Evolutionary conservation across 768 basidiomycete species (phyloP).

Genomic region (Saitozyma sp.): DNA sequence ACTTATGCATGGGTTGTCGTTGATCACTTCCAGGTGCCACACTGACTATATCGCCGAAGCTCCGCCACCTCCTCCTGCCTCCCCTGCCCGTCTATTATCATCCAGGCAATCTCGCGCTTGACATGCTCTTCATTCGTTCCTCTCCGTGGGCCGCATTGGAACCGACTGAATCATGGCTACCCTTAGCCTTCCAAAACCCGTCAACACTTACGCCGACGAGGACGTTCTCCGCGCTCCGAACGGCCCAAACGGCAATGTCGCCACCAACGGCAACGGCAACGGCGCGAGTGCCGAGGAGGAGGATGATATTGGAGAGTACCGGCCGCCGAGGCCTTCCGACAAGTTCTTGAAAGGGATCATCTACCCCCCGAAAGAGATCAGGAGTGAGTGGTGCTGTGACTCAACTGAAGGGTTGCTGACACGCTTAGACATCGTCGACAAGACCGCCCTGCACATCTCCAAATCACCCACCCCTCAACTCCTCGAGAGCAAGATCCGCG

Average conservation of each 20-base stretch:
- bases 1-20: no score
- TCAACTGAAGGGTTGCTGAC: neutral
- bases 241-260: conserved; percentile 3
- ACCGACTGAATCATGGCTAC: conserved; percentile 5
- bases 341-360: conserved; percentile 79
- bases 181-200: conserved; percentile 48
- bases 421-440: conserved; percentile 80
- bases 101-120: no score
- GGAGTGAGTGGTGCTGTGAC: conserved; percentile 61
- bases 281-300: conserved; percentile 55
- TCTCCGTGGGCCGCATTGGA: no score
- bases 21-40: no score
- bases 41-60: no score
- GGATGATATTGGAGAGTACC: conserved; percentile 56
- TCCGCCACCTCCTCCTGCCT: no score
- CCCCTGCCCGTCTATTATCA: no score
- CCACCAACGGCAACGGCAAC: conserved; percentile 25
- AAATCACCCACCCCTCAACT: conserved; percentile 88
- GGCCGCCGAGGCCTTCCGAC: conserved; percentile 53
- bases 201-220: conserved; percentile 44
- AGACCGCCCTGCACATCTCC: conserved; percentile 86
- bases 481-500: conserved; percentile 96
- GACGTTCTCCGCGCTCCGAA: conserved; percentile 36
- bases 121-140: no score
- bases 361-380: conserved; percentile 92